These are phyloP conservation scores for Dorcoceras hygrometricum DNA, from an alignment of 257 asterid genomes.

Conservation along the genomic window DNA sequence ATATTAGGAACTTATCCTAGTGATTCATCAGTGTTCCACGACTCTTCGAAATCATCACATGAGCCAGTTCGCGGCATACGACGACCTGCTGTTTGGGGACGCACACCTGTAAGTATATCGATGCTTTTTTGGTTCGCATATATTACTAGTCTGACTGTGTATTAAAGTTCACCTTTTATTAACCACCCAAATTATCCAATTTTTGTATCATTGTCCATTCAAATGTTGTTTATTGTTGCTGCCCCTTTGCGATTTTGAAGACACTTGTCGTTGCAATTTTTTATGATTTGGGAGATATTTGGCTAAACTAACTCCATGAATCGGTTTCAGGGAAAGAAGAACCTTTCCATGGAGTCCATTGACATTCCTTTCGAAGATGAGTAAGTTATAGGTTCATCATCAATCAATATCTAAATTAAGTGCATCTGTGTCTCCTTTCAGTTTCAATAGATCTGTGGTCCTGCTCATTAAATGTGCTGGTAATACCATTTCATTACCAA, in stretches of 20 bases:
- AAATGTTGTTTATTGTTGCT: slow-evolving; percentile 13
- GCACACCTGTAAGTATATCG: slow-evolving; percentile 64
- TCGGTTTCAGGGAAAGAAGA: slow-evolving; percentile 75
- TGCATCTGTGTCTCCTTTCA: slow-evolving; percentile 10
- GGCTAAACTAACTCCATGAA: slow-evolving; percentile 17
- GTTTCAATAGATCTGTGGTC: slow-evolving; percentile 9
- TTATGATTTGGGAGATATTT: slow-evolving; percentile 19
- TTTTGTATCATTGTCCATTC: slow-evolving; percentile 4
- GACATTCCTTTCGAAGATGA: slow-evolving; percentile 62
- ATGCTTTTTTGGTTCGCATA: slow-evolving; percentile 15
- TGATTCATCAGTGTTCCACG: slow-evolving; percentile 35
- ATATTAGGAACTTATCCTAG: slow-evolving; percentile 30
- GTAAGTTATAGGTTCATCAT: slow-evolving; percentile 57
- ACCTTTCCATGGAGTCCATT: slow-evolving; percentile 80
- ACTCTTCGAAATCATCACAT: slow-evolving; percentile 36
- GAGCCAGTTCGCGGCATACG: slow-evolving; percentile 42
- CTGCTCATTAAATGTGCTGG: slow-evolving; percentile 4
- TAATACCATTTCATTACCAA: background rate
- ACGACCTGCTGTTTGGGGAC: slow-evolving; percentile 63
- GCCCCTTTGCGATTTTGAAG: slow-evolving; percentile 1
- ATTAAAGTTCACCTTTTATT: slow-evolving; percentile 3
- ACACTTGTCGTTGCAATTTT: slow-evolving; percentile 7
- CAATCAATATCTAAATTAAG: slow-evolving; percentile 20
- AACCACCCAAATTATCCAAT: background rate
- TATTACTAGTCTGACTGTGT: slow-evolving; percentile 6